Evolutionary conservation across 106 monocot genomes (phyloP).

Genomic region (Dendrobium officinale): DNA sequence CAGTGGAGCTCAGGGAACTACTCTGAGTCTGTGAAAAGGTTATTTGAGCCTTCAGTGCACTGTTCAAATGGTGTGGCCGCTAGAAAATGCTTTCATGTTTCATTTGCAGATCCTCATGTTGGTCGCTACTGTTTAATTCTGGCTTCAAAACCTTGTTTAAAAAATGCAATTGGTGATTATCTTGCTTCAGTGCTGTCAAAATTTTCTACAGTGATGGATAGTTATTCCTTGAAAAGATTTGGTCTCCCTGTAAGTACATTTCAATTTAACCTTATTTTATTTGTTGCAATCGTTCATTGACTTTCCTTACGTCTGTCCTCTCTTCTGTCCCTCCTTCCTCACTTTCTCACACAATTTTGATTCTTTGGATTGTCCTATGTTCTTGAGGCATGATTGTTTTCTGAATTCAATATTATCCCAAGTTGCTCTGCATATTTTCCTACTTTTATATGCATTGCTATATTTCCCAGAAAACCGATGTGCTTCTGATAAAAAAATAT

Average conservation of each 20-base stretch:
- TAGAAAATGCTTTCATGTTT: slow-evolving; percentile 13
- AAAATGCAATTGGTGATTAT: slow-evolving; percentile 59
- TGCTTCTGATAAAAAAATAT: background rate
- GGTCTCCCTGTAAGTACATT: slow-evolving; percentile 80
- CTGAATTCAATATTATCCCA: background rate
- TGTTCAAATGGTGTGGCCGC: slow-evolving; percentile 9
- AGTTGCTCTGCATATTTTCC: background rate
- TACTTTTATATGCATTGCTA: background rate
- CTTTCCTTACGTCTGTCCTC: background rate
- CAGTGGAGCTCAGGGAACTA: slow-evolving; percentile 91
- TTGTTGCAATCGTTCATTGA: background rate
- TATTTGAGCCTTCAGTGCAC: slow-evolving; percentile 24
- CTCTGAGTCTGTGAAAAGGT: slow-evolving; percentile 30
- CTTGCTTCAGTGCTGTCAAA: slow-evolving; percentile 39
- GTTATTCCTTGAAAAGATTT: slow-evolving; percentile 59
- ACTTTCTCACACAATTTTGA: background rate
- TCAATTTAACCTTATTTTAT: background rate
- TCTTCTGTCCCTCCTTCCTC: background rate
- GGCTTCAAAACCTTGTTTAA: slow-evolving; percentile 63
- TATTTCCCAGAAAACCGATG: background rate
- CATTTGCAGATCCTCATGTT: slow-evolving; percentile 57
- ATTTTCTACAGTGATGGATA: slow-evolving; percentile 42
- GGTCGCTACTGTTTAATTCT: slow-evolving; percentile 62
- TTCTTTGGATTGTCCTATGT: background rate
- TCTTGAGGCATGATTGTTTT: background rate